Base-by-base conservation (phyloP, 1,139 yeast genomes). In the Protomyces pachydermus region DNA sequence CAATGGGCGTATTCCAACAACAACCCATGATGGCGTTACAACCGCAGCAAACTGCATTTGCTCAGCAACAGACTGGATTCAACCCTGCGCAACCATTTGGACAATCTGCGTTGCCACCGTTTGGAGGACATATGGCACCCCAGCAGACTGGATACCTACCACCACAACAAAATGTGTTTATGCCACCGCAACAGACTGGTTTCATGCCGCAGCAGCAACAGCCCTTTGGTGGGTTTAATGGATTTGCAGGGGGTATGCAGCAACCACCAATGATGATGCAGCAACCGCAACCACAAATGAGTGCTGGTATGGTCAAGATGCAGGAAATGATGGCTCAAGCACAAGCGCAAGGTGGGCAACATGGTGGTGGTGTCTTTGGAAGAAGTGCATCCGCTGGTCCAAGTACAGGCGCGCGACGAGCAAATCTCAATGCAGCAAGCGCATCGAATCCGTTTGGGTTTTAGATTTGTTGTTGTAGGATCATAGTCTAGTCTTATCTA, bases 31-130 rank as follows among this genome's bases (percentile, higher is more conserved):
- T 63, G 64, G 74, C 48, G 5, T 68, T 72, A 12, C 63, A 69
- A 12, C 73, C 72, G 56, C 75, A 74, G 75, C 85, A 83, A 70
- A 82, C 89, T 5, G 66, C 72, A 65, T 64, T 74, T 62, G 52
- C 66, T 64, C 62, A 37, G 54, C 57, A 60, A 45, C 56, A 54
- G 53, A 34, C 58, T 48, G 66, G 62, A 18, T 57, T 39, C 57
- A 46, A 65, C 46, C 60, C 65, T 53, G 53, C 62, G 32, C 58
- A 62, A 58, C 37, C 56, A 58, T 35, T 64, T 50, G 51, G 32
- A 37, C 32, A 51, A 35, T 48, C 65, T 18, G 28, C 64, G 14
- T 18, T 61, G 56, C 64, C 68, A 34, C 64, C 66, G 4, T 54
- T 46, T 37, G 64, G 58, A 23, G 58, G 64, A 3, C 60, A 39